Evolutionary conservation across 2,329 filamentous ascomycete species (phyloP), one percentile per base, ranked within the genome.

Genomic region (Phoma sp.): DNA sequence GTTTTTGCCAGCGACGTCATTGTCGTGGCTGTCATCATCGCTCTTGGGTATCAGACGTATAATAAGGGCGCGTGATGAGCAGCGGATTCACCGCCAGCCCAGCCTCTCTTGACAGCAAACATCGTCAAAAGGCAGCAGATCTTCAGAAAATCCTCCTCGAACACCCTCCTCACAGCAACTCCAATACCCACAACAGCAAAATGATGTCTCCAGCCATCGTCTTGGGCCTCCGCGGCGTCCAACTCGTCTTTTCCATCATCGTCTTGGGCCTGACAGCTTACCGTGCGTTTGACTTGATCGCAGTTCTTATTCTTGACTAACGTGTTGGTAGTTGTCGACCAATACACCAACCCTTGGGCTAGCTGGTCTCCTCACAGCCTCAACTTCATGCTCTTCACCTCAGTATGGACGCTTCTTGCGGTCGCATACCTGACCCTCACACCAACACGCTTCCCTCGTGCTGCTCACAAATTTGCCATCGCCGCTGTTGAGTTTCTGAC

Each of bases 331-430:
- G 64, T 87, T 61, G 81, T 87, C 45, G 76, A 78, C 66, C 75
- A 74, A 65, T 80, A 76, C 67, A 79, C 76, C 42, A 60, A 66
- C 53, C 79, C 83, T 56, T 86, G 80, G 34, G 74, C 74, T 67
- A 66, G 76, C 68, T 69, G 71, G 57, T 78, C 77, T 43, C 87
- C 88, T 7, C 80, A 83, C 21, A 77, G 80, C 25, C 78, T 89
- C 71, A 86, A 87, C 77, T 96, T 95, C 78, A 84, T 93, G 78
- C 81, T 96, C 74, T 96, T 96, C 82, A 83, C 82, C 72, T 81
- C 85, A 37, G 78, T 93, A 66, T 96, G 91, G 90, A 90, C 91
- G 2, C 57, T 75, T 10, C 83, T 96, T 49, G 81, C 78, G 1
- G 82, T 93, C 23, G 77, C 84, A 56, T 96, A 93, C 76, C 83